Base-by-base conservation (phyloP, 768 basidiomycete genomes). In the Neoboletus subvelutipes region DNA sequence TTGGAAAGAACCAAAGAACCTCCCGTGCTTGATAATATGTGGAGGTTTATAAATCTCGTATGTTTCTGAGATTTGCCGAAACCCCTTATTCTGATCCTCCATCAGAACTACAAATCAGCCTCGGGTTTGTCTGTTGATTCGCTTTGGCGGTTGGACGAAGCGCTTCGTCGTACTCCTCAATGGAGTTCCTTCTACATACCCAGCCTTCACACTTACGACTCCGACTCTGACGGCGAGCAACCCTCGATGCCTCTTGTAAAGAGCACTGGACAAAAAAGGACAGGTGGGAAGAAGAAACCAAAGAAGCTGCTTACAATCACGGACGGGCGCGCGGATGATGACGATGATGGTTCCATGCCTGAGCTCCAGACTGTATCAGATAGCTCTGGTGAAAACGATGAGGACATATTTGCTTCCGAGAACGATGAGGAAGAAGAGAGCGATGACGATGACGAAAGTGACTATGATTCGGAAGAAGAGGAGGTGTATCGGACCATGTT, bases 381-480 rank as follows among this genome's bases (percentile, higher is more conserved):
- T 51, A 80, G 80, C 3, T 80, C 81, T 3, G 82, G 80, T 9
- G 71, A 70, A 12, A 60, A 64, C 8, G 75, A 80, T 12, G 75
- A 73, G 4, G 78, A 81, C 10, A 26, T 51, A 13, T 49, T 48
- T 17, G 55, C 54, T 24, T 59, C 58, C 22, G 75, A 75, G 3
- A 72, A 75, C 17, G 68, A 67, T 10, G 76, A 65, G 10, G 71
- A 66, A 11, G 71, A 72, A 29, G 73, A 75, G 26, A 72, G 71
- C 5, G 71, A 74, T 8, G 60, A 67, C 12, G 70, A 71, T 17
- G 73, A 76, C 15, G 78, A 77, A 45, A 78, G 72, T 42, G 80
- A 71, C 7, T 86, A 87, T 65, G 81, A 90, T 61, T 81, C 82
- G 5, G 89, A 88, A 45, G 81, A 86, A 56, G 88, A 88, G 59